phyloP scores from a whole-genome alignment of 2,329 filamentous ascomycete species.

The Arthroderma sp. region DNA sequence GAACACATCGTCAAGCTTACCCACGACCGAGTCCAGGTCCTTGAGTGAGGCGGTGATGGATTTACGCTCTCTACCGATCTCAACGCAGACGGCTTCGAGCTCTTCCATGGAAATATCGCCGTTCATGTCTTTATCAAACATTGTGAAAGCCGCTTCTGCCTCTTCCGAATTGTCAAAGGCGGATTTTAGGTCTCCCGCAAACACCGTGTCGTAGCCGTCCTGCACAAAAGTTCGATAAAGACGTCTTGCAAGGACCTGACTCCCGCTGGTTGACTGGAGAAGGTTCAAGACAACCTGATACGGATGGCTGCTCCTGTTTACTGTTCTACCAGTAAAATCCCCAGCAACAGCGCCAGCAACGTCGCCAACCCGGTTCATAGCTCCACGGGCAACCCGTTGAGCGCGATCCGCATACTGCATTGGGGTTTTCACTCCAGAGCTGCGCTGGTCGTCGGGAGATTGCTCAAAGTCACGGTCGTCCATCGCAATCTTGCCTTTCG shows the following conservation, averaged over 20 bases:
- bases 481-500: constrained; percentile 50
- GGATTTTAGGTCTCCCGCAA: constrained; percentile 60
- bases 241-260: constrained; percentile 73
- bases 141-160: constrained; percentile 72
- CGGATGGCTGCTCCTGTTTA: constrained; percentile 60
- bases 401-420: constrained; percentile 55
- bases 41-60: constrained; percentile 90
- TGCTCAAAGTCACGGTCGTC: constrained; percentile 66
- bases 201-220: constrained; percentile 63
- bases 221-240: constrained; percentile 74
- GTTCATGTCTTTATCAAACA: constrained; percentile 95
- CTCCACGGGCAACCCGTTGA: constrained; percentile 60
- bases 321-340: constrained; percentile 69
- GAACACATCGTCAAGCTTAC: constrained; percentile 79
- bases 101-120: constrained; percentile 94
- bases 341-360: constrained; percentile 76
- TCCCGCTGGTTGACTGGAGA: constrained; percentile 56
- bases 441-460: constrained; percentile 33
- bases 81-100: constrained; percentile 81
- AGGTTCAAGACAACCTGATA: constrained; percentile 73
- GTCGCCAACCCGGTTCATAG: constrained; percentile 68
- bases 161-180: constrained; percentile 77
- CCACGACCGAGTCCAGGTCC: constrained; percentile 84
- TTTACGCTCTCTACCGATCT: constrained; percentile 88
- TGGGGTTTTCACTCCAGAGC: constrained; percentile 58